Evolutionary conservation across 495 filamentous ascomycete species (phyloP).

Genomic region (Beverwykella pulmonaria): DNA sequence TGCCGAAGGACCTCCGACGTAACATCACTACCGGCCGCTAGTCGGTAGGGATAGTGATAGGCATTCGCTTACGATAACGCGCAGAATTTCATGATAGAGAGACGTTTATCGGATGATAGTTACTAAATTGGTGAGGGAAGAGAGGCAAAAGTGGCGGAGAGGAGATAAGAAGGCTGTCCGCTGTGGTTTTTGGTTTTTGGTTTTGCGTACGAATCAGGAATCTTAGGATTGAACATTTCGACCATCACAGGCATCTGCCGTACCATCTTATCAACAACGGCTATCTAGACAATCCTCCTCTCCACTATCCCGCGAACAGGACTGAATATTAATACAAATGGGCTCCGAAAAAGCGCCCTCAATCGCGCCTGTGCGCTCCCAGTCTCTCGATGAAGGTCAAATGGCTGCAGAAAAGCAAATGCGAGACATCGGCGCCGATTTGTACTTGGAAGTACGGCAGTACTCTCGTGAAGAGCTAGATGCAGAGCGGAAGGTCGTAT

Average conservation of each 20-base stretch:
- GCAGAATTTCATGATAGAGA: not conserved
- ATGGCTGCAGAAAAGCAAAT: constrained; percentile 34
- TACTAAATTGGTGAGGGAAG: not conserved
- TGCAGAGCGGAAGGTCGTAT: constrained; percentile 31
- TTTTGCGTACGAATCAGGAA: too few species aligned
- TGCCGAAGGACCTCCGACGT: not conserved
- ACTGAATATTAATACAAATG: not conserved
- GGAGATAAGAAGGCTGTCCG: not conserved
- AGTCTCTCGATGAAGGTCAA: constrained; percentile 17
- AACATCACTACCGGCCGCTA: not conserved
- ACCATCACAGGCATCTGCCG: too few species aligned
- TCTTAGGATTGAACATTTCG: too few species aligned
- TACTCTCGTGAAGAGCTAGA: constrained; percentile 38
- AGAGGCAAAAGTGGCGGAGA: not conserved
- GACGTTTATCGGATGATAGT: not conserved
- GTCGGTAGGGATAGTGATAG: not conserved
- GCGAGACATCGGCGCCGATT: constrained; percentile 38
- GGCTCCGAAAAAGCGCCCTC: constrained; percentile 5
- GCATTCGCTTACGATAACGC: not conserved
- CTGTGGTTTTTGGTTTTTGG: not conserved
- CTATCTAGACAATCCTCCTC: not conserved
- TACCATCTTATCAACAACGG: not conserved
- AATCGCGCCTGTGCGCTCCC: constrained; percentile 8
- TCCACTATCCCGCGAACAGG: too few species aligned
- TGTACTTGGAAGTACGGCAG: constrained; percentile 36